Conservation (phyloP, 345 rosid species). For the Eucalyptus virginea region DNA sequence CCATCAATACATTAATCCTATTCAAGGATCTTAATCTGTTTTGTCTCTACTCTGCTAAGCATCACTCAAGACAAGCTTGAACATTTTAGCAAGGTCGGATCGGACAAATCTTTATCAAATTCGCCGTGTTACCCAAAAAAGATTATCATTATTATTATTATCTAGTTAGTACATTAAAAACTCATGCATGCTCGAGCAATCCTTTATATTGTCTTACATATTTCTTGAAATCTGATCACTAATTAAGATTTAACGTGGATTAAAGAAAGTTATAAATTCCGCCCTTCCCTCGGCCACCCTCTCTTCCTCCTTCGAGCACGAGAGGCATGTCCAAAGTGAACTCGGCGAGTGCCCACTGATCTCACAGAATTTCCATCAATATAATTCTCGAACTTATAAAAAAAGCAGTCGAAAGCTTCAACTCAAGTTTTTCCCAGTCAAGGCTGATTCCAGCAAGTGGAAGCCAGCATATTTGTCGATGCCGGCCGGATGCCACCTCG, state of each 20-base stretch:
- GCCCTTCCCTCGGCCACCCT: not conserved
- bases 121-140: rapidly evolving
- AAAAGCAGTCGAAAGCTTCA: not conserved
- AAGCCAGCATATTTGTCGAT: not conserved
- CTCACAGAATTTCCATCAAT: not conserved
- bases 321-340: slow-evolving; percentile 21
- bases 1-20: not conserved
- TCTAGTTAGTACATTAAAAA: rapidly evolving
- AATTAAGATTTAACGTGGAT: not conserved
- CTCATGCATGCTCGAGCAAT: not conserved
- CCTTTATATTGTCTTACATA: not conserved
- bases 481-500: not conserved
- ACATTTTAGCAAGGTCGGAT: not conserved
- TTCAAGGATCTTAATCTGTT: not conserved
- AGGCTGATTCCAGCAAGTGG: not conserved
- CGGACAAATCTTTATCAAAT: not conserved
- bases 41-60: not conserved
- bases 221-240: not conserved
- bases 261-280: not conserved
- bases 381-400: not conserved
- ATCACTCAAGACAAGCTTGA: not conserved
- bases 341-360: slow-evolving; percentile 25
- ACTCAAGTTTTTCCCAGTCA: not conserved
- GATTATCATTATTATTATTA: not conserved
- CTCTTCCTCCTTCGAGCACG: slow-evolving; percentile 29